Evolutionary conservation across 768 basidiomycete genomes (phyloP).

Genomic region (Coprinellus aureogranulatus): DNA sequence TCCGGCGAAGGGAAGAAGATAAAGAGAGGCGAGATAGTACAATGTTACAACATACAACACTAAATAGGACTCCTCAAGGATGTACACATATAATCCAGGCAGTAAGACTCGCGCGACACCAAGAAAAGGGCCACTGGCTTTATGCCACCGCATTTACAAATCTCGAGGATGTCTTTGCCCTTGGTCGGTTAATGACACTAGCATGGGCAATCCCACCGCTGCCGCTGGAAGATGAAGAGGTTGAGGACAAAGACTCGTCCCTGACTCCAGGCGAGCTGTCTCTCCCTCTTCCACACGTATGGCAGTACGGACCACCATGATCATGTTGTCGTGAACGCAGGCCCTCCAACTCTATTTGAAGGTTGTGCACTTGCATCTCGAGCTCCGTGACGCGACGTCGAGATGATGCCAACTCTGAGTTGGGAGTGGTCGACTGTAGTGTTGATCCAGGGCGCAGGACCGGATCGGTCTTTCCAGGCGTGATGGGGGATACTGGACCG

Average conservation of each 20-base stretch:
- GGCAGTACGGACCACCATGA: conserved; percentile 43
- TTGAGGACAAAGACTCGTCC: conserved; percentile 3
- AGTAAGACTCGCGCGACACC: background rate
- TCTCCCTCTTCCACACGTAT: conserved; percentile 57
- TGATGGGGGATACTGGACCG: conserved; percentile 21
- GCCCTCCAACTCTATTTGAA: conserved; percentile 67
- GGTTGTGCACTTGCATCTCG: conserved; percentile 67
- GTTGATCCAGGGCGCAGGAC: background rate
- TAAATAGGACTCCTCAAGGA: background rate
- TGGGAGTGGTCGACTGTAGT: conserved; percentile 28
- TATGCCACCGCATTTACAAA: conserved; percentile 54
- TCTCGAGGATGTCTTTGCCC: conserved; percentile 66
- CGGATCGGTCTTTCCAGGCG: conserved; percentile 14
- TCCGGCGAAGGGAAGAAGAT: background rate
- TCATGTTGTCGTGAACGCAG: conserved; percentile 32
- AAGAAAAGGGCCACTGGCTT: conserved; percentile 2
- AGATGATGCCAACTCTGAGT: conserved; percentile 62
- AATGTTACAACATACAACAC: conserved; percentile 8
- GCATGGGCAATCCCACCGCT: conserved; percentile 10
- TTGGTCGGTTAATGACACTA: conserved; percentile 59
- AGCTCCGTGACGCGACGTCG: conserved; percentile 74
- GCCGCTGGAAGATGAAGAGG: conserved; percentile 1
- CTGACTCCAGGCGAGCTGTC: conserved; percentile 3
- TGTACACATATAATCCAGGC: background rate
- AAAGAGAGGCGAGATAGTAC: conserved; percentile 3